Evolutionary conservation across 495 filamentous ascomycete genomes (phyloP).

Genomic region (Cercophora samala): DNA sequence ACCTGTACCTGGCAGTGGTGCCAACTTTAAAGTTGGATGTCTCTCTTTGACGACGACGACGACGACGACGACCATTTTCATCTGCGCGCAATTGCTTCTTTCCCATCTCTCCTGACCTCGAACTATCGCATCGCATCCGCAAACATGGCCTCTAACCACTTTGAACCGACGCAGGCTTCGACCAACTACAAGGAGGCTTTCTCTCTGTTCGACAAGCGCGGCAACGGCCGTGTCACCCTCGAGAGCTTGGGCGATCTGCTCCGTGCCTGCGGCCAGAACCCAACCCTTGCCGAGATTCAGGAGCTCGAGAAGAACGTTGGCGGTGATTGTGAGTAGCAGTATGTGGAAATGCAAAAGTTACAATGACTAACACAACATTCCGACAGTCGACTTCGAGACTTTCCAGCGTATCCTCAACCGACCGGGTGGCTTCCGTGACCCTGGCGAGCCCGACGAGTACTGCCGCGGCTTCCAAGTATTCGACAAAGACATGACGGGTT

Average conservation of each 20-base stretch:
- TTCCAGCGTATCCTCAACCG: slow-evolving; percentile 95
- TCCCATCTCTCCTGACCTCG: neutral
- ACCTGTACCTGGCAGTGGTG: slow-evolving; percentile 9
- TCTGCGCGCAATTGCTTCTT: neutral
- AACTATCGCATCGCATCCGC: slow-evolving; percentile 14
- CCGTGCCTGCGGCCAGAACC: slow-evolving; percentile 96
- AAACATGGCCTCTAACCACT: slow-evolving; percentile 48
- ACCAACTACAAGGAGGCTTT: slow-evolving; percentile 99
- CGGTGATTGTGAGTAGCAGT: slow-evolving; percentile 72
- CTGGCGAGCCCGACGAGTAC: slow-evolving; percentile 95
- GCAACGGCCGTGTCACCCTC: slow-evolving; percentile 81
- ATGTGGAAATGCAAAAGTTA: neutral
- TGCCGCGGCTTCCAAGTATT: slow-evolving; percentile 98
- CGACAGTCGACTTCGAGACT: slow-evolving; percentile 90
- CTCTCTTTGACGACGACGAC: neutral
- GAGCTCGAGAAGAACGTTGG: slow-evolving; percentile 87
- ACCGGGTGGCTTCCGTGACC: slow-evolving; percentile 95
- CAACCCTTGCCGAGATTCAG: slow-evolving; percentile 83
- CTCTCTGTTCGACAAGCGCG: slow-evolving; percentile 98
- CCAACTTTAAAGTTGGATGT: slow-evolving; percentile 5
- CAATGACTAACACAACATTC: slow-evolving; percentile 4
- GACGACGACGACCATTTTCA: neutral
- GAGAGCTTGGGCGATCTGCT: slow-evolving; percentile 89
- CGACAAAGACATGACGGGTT: slow-evolving; percentile 97
- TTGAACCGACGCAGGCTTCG: slow-evolving; percentile 65